Evolutionary conservation across 73 alveolate genomes (phyloP), one percentile per base, ranked within the genome.

Genomic region (Paramecium sonneborni): DNA sequence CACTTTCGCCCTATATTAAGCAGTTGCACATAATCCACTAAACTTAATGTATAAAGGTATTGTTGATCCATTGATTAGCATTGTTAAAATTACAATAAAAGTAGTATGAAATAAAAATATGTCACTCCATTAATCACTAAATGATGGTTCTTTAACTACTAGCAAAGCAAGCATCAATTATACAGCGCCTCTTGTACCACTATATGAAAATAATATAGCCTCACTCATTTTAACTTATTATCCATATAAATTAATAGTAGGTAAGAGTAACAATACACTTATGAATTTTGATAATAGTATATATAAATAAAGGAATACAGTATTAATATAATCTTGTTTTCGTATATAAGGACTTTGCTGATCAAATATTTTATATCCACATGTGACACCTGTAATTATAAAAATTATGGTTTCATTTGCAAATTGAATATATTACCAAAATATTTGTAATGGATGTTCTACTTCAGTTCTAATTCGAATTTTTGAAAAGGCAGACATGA

Each of bases 111-210:
- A 93, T n/a, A 95, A 23, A 34, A 95, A 89, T 28, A 93, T 85
- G 41, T 89, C 95, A 46, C 94, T 90, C 67, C 94, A 69, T 41
- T 95, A 55, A 15, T 30, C 62, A 52, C 85, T 43, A 35, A 93
- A 57, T 10, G 91, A 94, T 2, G 88, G 90, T 39, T 94, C 96
- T 23, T 88, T 82, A 24, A 55, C 86, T 20, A 95, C 97, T 20
- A 94, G 82, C 48, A 95, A 85, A 0, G 98, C 95, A 24, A 95
- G 87, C 20, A 94, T 76, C 41, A 79, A 44, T 44, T 79, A 24
- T 1, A 95, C 92, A 44, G 95, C 98, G n/a, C 98, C 98, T 92
- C 96, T 84, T 20, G 95, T 89, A 21, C 98, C 98, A 21, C 96
- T 89, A 58, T 85, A 93, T 0, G 95, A 86, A 41, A 95, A 90